Evolutionary conservation across 2,329 filamentous ascomycete species (phyloP).

Genomic region (Emmonsiellopsis sp.): DNA sequence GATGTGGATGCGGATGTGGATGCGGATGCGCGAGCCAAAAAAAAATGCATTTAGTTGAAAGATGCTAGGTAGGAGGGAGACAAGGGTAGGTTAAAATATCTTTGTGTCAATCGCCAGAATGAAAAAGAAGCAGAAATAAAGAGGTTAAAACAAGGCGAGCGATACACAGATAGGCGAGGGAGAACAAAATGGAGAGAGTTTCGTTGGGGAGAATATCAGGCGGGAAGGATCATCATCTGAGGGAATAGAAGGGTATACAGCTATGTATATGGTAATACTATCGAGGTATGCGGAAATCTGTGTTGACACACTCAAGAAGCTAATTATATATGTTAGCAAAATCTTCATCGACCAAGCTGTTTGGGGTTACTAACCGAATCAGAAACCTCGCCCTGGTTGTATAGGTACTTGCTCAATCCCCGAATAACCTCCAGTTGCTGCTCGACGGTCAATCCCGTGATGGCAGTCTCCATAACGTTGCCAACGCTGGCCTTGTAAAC

Average conservation of each 20-base stretch:
- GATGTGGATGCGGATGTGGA: too few species aligned
- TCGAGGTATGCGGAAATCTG: constrained; percentile 24
- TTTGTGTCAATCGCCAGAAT: too few species aligned
- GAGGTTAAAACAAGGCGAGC: too few species aligned
- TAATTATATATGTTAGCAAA: constrained; percentile 16
- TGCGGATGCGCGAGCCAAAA: too few species aligned
- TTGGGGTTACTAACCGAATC: constrained; percentile 38
- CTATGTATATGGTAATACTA: not conserved
- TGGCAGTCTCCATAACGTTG: constrained; percentile 79
- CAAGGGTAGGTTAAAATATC: too few species aligned
- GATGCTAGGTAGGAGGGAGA: too few species aligned
- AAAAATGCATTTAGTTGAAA: too few species aligned
- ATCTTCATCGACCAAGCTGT: not conserved
- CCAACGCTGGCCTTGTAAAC: constrained; percentile 78
- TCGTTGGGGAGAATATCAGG: not conserved
- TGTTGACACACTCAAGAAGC: constrained; percentile 29
- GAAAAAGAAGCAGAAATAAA: too few species aligned
- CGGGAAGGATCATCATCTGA: not conserved
- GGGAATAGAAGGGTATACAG: not conserved
- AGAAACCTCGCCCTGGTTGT: constrained; percentile 52
- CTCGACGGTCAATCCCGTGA: constrained; percentile 76
- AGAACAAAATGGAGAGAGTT: not conserved
- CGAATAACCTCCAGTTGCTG: constrained; percentile 77
- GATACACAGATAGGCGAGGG: too few species aligned
- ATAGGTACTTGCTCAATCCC: constrained; percentile 54